A percentile compares a stretch with the other conserved stretches of the same genome.
phyloP scores from a whole-genome alignment of 768 basidiomycete species.

The Solioccasus polychromus region DNA sequence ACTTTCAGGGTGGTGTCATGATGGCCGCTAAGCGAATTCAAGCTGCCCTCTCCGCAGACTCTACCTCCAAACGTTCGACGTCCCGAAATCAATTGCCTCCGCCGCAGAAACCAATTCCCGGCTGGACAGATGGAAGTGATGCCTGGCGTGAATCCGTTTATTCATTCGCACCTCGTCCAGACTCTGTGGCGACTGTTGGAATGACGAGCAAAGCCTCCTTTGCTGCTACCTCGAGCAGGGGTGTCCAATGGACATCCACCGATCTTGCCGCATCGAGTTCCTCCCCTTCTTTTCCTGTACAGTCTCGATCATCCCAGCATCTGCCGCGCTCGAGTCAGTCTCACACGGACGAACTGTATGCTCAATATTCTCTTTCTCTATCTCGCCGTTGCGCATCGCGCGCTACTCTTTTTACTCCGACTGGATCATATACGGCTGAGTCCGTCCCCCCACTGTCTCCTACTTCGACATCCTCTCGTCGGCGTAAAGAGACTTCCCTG shows the following conservation, averaged over 20 bases:
- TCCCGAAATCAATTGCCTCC: conserved; percentile 34
- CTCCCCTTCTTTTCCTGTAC: conserved; percentile 24
- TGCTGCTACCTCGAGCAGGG: conserved; percentile 49
- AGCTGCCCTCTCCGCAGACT: conserved; percentile 42
- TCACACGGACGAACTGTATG: conserved; percentile 46
- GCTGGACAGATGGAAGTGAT: conserved; percentile 66
- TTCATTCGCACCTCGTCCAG: conserved; percentile 43
- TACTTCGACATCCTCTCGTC: conserved; percentile 33
- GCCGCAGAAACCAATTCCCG: conserved; percentile 47
- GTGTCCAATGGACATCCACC: conserved; percentile 48
- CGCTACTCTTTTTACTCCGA: conserved; percentile 35
- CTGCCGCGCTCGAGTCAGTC: conserved; percentile 29
- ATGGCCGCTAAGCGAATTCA: conserved; percentile 62
- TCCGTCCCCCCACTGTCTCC: conserved; percentile 37
- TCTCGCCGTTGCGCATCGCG: conserved; percentile 54
- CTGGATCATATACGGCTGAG: conserved; percentile 34
- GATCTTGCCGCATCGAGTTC: conserved; percentile 24
- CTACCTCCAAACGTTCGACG: conserved; percentile 35
- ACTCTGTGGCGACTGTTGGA: conserved; percentile 31
- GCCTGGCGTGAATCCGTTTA: conserved; percentile 70
- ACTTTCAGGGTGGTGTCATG: conserved; percentile 62
- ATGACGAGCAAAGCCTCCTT: conserved; percentile 38
- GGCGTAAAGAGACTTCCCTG: conserved; percentile 50
- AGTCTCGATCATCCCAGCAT: conserved; percentile 22
- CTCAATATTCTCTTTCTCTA: conserved; percentile 55